Base-by-base conservation (phyloP, 116 monocot species). In the Phalaenopsis hybrid region DNA sequence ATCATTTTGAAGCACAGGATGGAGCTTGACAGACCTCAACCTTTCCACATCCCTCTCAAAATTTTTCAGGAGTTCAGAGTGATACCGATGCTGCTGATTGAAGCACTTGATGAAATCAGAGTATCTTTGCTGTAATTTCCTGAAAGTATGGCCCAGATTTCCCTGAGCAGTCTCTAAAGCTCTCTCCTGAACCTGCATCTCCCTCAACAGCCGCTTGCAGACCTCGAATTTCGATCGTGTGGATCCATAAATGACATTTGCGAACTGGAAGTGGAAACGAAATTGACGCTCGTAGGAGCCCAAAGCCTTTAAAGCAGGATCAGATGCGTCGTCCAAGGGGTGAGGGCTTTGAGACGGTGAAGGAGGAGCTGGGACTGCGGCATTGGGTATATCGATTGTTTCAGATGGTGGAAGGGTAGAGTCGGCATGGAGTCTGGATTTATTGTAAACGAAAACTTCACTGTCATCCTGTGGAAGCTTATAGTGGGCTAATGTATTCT, bases 251-350 rank as follows among this genome's bases (percentile, higher is more conserved):
- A 94, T 61, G 0, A 85, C 85, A 74, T 92, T 89, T 4, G 89
- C 96, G 8, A 83, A 63, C 79, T 94, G 95, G 83, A 92, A 99
- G 70, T 99, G 99, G 81, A 90, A 86, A 44, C 94, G 51, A 73
- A 99, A 99, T 82, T 89, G 82, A 57, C 84, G 88, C 83, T 99
- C 99, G 13, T 99, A 99, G 5, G 91, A 92, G 12, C 92, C 91
- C 65, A 99, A 77, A 10, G 99, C 99, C 86, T 89, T 94, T 25
- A 99, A 67, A 58, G 99, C 99, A 43, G 99, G 99, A 78, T 99
- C 96, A 4, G 92, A 50, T 2, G 91, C 89, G 25, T 87, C 87
- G 33, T 94, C 94, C 51, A 96, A 81, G 8, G 92, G 88, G n/a
- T 92, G 94, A 10, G 89, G 68, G 28, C 82, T 85, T 58, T 78